These are phyloP conservation scores for Pluteus cervinus DNA, from an alignment of 768 basidiomycete species.

Conservation along the genomic window DNA sequence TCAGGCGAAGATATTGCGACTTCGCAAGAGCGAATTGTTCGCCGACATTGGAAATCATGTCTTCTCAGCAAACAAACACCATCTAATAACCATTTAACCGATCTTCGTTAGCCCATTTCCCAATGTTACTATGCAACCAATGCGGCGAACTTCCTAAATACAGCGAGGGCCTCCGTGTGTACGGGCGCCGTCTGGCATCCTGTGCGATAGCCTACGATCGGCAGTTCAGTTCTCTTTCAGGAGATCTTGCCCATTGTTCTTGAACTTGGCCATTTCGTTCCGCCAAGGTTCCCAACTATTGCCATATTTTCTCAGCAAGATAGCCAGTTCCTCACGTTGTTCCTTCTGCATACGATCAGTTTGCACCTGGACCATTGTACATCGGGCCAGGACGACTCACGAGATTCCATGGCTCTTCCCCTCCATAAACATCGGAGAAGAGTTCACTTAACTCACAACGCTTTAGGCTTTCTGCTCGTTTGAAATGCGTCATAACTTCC, in stretches of 20 bases:
- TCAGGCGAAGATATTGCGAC: too few species aligned
- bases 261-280: conserved; percentile 71
- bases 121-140: too few species aligned
- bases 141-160: too few species aligned
- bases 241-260: conserved; percentile 63
- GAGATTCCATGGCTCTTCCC: conserved; percentile 78
- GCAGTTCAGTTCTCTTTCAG: too few species aligned
- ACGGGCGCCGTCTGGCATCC: too few species aligned
- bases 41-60: too few species aligned
- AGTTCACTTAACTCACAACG: conserved; percentile 70
- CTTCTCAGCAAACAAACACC: too few species aligned
- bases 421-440: conserved; percentile 85
- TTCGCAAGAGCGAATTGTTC: too few species aligned
- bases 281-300: conserved; percentile 83
- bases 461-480: conserved; percentile 64
- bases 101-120: too few species aligned
- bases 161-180: too few species aligned
- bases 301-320: conserved; percentile 81
- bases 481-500: conserved; percentile 76
- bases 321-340: conserved; percentile 72
- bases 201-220: too few species aligned
- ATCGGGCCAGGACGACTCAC: conserved; percentile 37
- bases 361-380: conserved; percentile 4
- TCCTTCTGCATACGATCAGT: conserved; percentile 49
- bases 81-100: too few species aligned